Base-by-base conservation (phyloP, 495 filamentous ascomycete genomes). In the Haplographium delicatum region DNA sequence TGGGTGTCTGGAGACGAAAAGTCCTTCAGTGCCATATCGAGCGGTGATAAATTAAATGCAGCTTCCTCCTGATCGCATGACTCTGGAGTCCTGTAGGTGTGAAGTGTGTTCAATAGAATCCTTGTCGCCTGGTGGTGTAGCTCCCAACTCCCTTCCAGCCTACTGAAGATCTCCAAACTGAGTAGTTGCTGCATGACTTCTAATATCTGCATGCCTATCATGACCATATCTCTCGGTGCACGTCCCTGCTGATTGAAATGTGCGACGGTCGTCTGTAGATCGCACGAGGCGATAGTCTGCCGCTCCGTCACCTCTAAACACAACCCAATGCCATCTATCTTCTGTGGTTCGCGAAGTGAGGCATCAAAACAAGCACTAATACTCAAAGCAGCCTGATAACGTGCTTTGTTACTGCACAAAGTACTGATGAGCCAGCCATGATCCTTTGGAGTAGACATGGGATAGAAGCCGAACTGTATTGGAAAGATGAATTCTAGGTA, bases 341-440 rank as follows among this genome's bases (percentile, higher is more conserved):
- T 44, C 18, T 22, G 6, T 26, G 23, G 41, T 24, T 26, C 41
- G 5, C 41, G 18, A 26, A 44, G 18, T 26, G 18, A 23, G 7
- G 8, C 41, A 44, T 24, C 23, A 25, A 44, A 44, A 27, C 18
- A 44, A 19, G 41, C 23, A 26, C 41, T 44, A 11, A 44, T 22
- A 44, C 23, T 25, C 41, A 44, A 19, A 27, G 41, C 41, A 44
- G 16, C 23, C 5, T 44, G 41, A 27, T 44, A 44, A 44, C 41
- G 15, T 23, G 41, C 16, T 19, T 44, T 19, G 20, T 44, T 44
- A 19, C 41, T 13, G 41, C 41, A 27, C 41, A 44, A 19, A 22
- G 11, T 16, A 44, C 23, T 44, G 8, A 44, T 23, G 16, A 44
- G 41, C 41, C 41, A 44, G 18, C 18, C 9, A 27, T 27, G 23